Evolutionary conservation across 2,329 filamentous ascomycete species (phyloP), one percentile per base, ranked within the genome.

Genomic region (Neurospora crassa): DNA sequence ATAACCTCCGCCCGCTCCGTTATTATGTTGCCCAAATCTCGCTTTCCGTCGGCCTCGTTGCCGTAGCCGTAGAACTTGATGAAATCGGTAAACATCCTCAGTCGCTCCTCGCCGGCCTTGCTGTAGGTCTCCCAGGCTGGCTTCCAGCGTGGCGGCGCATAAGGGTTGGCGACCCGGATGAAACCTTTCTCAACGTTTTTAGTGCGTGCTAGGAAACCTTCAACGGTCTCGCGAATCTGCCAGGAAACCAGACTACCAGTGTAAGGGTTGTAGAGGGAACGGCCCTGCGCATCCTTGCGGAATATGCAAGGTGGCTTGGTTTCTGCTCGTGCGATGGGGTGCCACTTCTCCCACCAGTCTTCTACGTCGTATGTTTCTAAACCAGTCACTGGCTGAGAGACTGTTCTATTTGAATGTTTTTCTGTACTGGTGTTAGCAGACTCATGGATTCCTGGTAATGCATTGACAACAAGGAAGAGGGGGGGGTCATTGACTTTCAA

Each of bases 161-260:
- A 86, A 0, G 90, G 91, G 78, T 93, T 93, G 69, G 85, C 86
- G 59, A 92, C 87, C 82, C 87, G 93, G 68, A 97, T 92, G 2
- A 85, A 83, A 0, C 81, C 75, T 0, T 76, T 76, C 1, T 79
- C 80, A 3, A 81, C 78, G 2, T 83, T 79, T 1, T 89, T 92
- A 1, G 86, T 90, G 10, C 92, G 88, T 10, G 81, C 72, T 2
- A 96, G 80, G 75, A 97, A 96, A 0, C 72, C 74, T 12, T 74
- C 72, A 11, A 78, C 72, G 45, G 74, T 74, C 69, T 80, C 78
- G 10, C 63, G 75, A 11, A 78, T 74, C 78, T 91, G 90, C 83
- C 90, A 89, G 37, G 87, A 89, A 73, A 83, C 84, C 3, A 79
- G 70, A 1, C 84, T 41, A 42, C 86, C 87, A 71, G 87, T 84